Evolutionary conservation across 2,329 filamentous ascomycete genomes (phyloP), one percentile per base, ranked within the genome.

Genomic region (Diaporthe sp.): DNA sequence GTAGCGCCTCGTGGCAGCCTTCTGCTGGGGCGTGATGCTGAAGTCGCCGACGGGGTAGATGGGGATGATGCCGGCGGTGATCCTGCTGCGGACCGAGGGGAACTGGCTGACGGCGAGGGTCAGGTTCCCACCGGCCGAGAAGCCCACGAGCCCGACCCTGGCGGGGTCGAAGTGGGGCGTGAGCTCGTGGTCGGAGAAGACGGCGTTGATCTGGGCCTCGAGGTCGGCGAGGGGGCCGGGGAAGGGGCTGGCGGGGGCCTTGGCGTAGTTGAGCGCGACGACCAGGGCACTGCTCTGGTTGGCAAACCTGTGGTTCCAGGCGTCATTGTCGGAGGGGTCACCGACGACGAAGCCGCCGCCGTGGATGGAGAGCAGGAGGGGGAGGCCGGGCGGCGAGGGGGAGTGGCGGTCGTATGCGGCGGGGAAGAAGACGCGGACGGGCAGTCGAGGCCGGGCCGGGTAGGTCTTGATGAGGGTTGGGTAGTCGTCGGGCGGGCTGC

Each of bases 61-160:
- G 3, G 85, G 80, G 9, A 88, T 78, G 0, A 84, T 61, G 15
- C 74, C 81, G 0, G 84, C 87, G 17, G 70, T 75, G 35, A 82
- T 72, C n/a, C 77, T 78, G 4, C 78, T 79, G 42, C 79, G 78
- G 39, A 88, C 76, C 17, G 76, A 78, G 0, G 83, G 81, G 22
- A 85, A 77, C 77, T 88, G 85, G 17, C 82, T 78, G 0, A 83
- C 83, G 22, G 82, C 78, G 1, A 89, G 79, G 1, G 84, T 76
- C 1, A 90, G 81, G 78, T 87, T 89, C 1, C 84, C 88, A 30
- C 88, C 88, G 0, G 88, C 88, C 39, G 86, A 88, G 80, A 87
- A 90, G 19, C 88, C 88, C 3, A 80, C 83, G 1, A 90, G 76
- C 0, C 83, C 83, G 6, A 89, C 82, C 35, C 80, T 80, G 3